Percentiles rank a stretch among this genome's conserved stretches.
Evolutionary conservation across 2,329 filamentous ascomycete genomes (phyloP).

Genomic region (Coleophoma crateriformis): DNA sequence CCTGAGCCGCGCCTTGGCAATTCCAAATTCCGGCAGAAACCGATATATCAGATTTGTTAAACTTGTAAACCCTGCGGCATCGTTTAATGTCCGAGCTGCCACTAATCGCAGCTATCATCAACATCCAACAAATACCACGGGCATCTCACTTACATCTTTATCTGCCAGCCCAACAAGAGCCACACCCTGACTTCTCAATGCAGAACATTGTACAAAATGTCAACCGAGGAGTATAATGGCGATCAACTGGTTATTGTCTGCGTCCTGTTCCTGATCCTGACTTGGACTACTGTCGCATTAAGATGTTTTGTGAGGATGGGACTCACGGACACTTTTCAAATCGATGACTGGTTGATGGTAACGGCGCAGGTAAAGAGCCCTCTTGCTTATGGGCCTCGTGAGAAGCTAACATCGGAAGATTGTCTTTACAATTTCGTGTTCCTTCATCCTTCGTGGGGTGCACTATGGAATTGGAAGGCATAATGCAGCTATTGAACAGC

Average conservation of each 20-base stretch:
- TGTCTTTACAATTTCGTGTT: conserved; percentile 9
- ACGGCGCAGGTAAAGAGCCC: conserved; percentile 6
- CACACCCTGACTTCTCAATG: neutral
- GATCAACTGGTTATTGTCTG: conserved; percentile 3
- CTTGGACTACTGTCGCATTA: conserved; percentile 8
- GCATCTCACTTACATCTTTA: no score
- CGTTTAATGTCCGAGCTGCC: no score
- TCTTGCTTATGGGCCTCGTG: no score
- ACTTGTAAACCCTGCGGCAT: no score
- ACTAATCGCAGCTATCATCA: no score
- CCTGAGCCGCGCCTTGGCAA: no score
- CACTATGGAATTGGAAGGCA: conserved; percentile 15
- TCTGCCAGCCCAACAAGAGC: no score
- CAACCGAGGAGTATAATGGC: conserved; percentile 8
- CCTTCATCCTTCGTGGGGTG: conserved; percentile 8
- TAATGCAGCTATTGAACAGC: conserved; percentile 1
- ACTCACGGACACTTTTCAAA: conserved; percentile 10
- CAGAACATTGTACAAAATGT: neutral
- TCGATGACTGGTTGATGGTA: conserved; percentile 15
- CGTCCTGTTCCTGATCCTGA: conserved; percentile 6
- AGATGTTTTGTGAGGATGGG: conserved; percentile 10
- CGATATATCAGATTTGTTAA: no score
- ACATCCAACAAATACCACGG: no score
- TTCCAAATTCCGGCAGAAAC: no score
- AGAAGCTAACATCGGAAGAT: conserved; percentile 3